Base-by-base conservation (phyloP, 768 basidiomycete species). In the Pisolithus marmoratus region DNA sequence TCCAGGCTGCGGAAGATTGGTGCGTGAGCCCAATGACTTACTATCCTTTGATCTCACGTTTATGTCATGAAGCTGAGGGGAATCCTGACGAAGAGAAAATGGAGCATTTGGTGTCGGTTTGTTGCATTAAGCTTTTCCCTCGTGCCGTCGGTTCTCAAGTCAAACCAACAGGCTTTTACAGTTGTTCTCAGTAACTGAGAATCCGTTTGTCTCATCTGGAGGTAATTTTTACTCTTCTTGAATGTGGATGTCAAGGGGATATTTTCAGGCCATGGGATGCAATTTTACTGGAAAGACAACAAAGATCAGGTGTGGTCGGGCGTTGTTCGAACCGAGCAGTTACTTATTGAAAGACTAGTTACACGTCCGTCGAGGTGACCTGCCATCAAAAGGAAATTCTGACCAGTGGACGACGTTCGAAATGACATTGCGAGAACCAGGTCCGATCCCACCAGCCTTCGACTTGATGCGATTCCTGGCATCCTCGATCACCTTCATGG, bases 51-150 rank as follows among this genome's bases (percentile, higher is more conserved):
- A 1, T 1, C 46, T 56, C 4, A 14, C 8, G 52, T 37, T 2
- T 31, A 23, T 15, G 50, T 2, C n/a, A 22, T 57, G 52, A 58
- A 84, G 94, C 94, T 9, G 87, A 92, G 60, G 94, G 94, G 0
- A 96, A 97, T 64, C 94, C 94, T 0, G 89, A 94, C 58, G 90
- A 94, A 66, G 84, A 87, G 67, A 94, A 93, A 73, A 93, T 98
- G 94, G 95, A 14, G 92, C 93, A n/a, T 92, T 92, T 58, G 90
- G 89, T 51, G 88, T 90, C n/a, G 86, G 85, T 80, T 53, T 50
- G 79, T 51, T 22, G 6, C n/a, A 34, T 8, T 1, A 14, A 11
- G n/a, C 26, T 48, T 11, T 34, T 24, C 8, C 22, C 15, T n/a
- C 29, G 9, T 15, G 43, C 29, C 27, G 27, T 11, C n/a, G 23